phyloP scores from a whole-genome alignment of 2,329 filamentous ascomycete species.

The Ceratocystis eucalypticola region DNA sequence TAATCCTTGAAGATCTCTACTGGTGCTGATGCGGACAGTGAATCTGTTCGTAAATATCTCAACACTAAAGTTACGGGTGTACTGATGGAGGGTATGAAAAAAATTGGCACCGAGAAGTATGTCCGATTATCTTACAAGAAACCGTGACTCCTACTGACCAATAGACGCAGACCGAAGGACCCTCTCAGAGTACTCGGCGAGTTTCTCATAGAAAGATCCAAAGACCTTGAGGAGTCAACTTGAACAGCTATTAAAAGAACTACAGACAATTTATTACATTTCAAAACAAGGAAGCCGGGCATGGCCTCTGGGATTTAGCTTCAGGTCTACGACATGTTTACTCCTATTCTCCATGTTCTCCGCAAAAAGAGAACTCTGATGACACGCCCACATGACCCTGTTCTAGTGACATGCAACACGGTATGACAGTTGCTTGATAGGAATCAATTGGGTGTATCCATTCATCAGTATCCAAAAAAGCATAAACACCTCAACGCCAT shows the following conservation, averaged over 20 bases:
- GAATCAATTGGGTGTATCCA: constrained; percentile 14
- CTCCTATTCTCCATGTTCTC: neutral
- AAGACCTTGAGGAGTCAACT: constrained; percentile 41
- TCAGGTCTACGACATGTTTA: neutral
- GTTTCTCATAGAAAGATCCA: constrained; percentile 54
- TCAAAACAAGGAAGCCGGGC: neutral
- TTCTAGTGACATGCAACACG: neutral
- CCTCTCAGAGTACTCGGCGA: constrained; percentile 57
- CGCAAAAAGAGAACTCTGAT: neutral
- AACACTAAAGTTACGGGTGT: constrained; percentile 56
- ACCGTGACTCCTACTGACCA: neutral
- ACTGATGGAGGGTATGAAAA: constrained; percentile 62
- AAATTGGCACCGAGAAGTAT: constrained; percentile 56
- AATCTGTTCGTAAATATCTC: constrained; percentile 55
- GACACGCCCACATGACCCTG: constrained; percentile 1
- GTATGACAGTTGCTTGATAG: constrained; percentile 7
- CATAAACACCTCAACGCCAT: constrained; percentile 8
- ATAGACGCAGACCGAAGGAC: constrained; percentile 43
- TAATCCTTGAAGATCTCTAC: constrained; percentile 36
- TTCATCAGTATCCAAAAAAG: neutral
- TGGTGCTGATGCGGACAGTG: constrained; percentile 39
- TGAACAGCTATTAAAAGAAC: neutral
- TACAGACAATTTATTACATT: neutral
- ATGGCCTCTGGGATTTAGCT: neutral
- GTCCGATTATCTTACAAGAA: constrained; percentile 25